Evolutionary conservation across 2,329 filamentous ascomycete genomes (phyloP), one percentile per base, ranked within the genome.

Genomic region (Hyphodiscus sp.): DNA sequence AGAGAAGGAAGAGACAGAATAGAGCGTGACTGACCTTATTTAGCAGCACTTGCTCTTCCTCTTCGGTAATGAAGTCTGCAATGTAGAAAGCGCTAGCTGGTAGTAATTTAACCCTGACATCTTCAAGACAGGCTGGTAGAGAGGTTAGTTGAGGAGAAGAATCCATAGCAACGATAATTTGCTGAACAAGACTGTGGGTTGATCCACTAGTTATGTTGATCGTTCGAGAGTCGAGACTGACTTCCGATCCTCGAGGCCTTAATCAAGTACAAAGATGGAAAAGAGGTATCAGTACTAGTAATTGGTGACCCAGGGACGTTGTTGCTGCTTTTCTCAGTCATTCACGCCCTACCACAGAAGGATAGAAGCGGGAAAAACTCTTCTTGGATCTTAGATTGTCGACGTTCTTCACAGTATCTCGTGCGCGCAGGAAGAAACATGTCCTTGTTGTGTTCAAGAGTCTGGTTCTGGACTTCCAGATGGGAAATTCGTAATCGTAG

Each of bases 81-180:
- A 96, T 86, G 72, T 97, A 96, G 73, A 86, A 96, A 51, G 89
- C 87, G 33, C 78, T 73, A 1, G 77, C 68, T 4, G 87, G 86
- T 1, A 91, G 74, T 30, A 63, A 63, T 8, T 69, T 58, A 55
- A 91, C 78, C 59, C 70, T 74, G 50, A 70, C 74, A 38, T 75
- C 67, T 47, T 82, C 75, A 23, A 85, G 75, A 44, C 69, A 75
- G 15, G 50, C 45, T 60, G 61, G 58, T 13, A 62, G 42, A 13
- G 33, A 49, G 46, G 54, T 48, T 47, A 54, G 47, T 51, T 50
- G 47, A 18, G 41, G n/a, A 41, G 23, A 15, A 20, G 19, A 4
- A 50, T 47, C 52, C 53, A 60, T 61, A 61, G 57, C 57, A 58
- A 58, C 49, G 50, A 20, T 44, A 44, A 41, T 50, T 38, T 30